Base-by-base conservation (phyloP, 164 flowering plant species). In the Berberis thunbergii region DNA sequence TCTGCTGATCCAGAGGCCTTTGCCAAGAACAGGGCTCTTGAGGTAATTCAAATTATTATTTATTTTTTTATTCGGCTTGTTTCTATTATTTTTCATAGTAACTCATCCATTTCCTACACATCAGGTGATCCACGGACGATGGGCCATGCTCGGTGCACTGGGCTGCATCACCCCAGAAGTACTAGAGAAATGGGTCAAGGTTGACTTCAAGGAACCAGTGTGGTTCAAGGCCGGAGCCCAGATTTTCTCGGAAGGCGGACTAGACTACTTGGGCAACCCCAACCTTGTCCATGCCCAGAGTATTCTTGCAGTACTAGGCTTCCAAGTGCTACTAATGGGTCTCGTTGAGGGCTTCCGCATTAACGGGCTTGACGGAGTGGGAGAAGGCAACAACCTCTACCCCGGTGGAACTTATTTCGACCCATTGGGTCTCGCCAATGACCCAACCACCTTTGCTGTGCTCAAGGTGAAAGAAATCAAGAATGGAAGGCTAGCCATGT, bases 1-100 rank as follows among this genome's bases (percentile, higher is more conserved):
- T 92, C 96, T 1, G 98, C 96, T 52, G 96, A 92, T 58, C 98
- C 98, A 2, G 96, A 92, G 76, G 96, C 96, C 68, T 92, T 92
- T 67, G 95, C 96, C 70, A 83, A 58, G 77, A 89, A 89, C 86
- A 79, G 96, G 72, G 98, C 96, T 69, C 96, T 92, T 72, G 98
- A 92, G 96, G 96, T 83, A 71, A n/a, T 7, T 26, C n/a, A 7
- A 41, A 7, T n/a, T 2, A 1, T 7, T 13, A 6, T 0, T 5
- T 8, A 38, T 43, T 60, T n/a, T n/a, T 45, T 26, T 26, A 26
- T 26, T 26, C 26, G 26, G 26, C 26, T 26, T 26, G 26, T 26
- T 26, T 26, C 26, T 26, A 26, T 26, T 26, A 26, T 26, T 26
- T 26, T 26, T 26, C 26, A 26, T 26, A 26, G 26, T 26, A 26